Evolutionary conservation across 345 rosid genomes (phyloP), one percentile per base, ranked within the genome.

Genomic region (Rhodomyrtus tomentosa): DNA sequence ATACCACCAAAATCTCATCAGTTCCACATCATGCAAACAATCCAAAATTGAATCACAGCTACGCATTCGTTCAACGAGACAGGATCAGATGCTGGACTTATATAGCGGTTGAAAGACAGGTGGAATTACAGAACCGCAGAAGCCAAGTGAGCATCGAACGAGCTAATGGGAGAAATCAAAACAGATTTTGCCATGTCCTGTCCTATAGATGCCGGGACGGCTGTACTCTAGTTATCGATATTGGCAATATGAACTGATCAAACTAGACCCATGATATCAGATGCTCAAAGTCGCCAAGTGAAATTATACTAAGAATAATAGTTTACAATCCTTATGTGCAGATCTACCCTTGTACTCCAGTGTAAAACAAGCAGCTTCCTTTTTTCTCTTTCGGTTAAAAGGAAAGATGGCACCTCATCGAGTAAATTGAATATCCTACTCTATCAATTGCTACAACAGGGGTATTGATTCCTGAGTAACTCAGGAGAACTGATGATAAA

Each of bases 391-490:
- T 36, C 6, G 45, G 79, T 45, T 68, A 3, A 4, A 5, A 10
- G 76, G 45, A 68, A 38, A 36, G 79, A 32, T 36, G 1, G 25
- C 45, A 18, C 20, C 13, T 68, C 21, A 38, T 68, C 20, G 5
- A 81, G 56, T n/a, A 51, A n/a, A 50, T n/a, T 59, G 40, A 15
- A 85, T 84, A 80, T 85, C 76, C 88, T 86, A 84, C 40, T 15
- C 82, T 86, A 87, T 85, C 53, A 50, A 87, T 83, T 86, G 87
- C 82, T 88, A 90, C 92, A 91, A 86, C 90, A 87, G 27, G 42
- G 76, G 79, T 36, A 36, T 68, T 12, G 1, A 36, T 36, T 32
- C 6, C 3, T 9, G 45, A 36, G 45, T 9, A 68, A 68, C 45
- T 68, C 25, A 2, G 13, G 36, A 68, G 79, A 68, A 20, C 45